Evolutionary conservation across 176 grass and related monocot genomes (phyloP), one percentile per base, ranked within the genome.

Genomic region (Bonia amplexicaulis): DNA sequence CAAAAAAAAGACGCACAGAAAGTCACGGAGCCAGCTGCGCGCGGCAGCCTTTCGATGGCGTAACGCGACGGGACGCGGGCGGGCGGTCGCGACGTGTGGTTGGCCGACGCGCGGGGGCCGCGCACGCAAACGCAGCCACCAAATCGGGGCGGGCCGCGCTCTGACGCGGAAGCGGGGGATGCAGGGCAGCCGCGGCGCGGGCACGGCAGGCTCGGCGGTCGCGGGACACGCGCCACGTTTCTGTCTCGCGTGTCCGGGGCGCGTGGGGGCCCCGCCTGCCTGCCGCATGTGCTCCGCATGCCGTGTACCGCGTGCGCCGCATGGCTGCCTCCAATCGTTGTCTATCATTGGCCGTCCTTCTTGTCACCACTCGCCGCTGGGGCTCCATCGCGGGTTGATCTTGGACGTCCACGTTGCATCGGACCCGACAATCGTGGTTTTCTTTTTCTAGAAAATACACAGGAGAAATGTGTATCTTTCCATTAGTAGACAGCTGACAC

Each of bases 11-110:
- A 31, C 2, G 31, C 31, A 31, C 31, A 31, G 31, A 31, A 31
- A 31, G 31, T 31, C 31, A 31, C 31, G 31, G 2, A 31, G 47
- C 17, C 40, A 31, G 22, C 54, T 7, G 66, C 76, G 14, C 66
- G 66, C 22, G 42, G 86, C 80, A 65, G 80, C 73, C 65, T 83
- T 83, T 65, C 14, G 49, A 15, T 77, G 86, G 71, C 71, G 63
- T 44, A 77, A 71, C 80, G 71, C 9, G 85, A 74, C 85, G 47
- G 35, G 77, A n/a, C 76, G 10, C 22, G 33, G 16, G 65, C 71
- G 9, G 29, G 82, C 35, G n/a, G 58, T 71, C 68, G 76, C 31
- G 84, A 65, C 64, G 66, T 37, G 74, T 25, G 66, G 57, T 29
- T 33, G 44, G 46, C 55, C 31, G 66, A 83, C 26, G 54, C 40